Evolutionary conservation across 352 stramenopile species (phyloP), one percentile per base, ranked within the genome.

Genomic region (Phytophthora sp.): DNA sequence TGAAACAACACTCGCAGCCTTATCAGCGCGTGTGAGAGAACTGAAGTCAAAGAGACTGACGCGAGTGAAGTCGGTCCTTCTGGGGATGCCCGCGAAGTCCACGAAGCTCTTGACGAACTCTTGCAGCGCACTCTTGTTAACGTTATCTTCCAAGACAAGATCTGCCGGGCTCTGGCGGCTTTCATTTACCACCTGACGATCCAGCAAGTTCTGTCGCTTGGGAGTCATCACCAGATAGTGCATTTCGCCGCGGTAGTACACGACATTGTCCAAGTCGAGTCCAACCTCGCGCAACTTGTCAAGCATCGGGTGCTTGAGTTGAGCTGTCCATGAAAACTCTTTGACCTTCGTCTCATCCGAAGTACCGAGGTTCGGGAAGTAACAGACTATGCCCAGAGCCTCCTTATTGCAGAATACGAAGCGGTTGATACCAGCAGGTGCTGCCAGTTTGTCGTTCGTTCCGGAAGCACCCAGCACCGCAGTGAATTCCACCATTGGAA

Each of bases 161-260:
- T 87, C 79, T 17, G 68, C 53, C 3, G 86, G 42, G 41, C 64
- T 82, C 23, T 69, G 66, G 42, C 80, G 81, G 65, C 87, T 79
- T 49, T 77, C 65, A 38, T 79, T 82, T 18, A 91, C 31, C 35
- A 92, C 81, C 10, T 75, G 76, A 21, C 82, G 66, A 5, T 89
- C 69, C 9, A 91, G 6, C 31, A 92, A 60, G 66, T 87, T 92
- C 48, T 79, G 72, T 2, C 76, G 77, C 57, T 88, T 89, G 5
- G 83, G 79, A 2, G 85, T 92, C 78, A 91, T 91, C 17, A 94
- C 85, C 10, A 94, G 56, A 64, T 94, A 94, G 67, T 94, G 85
- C 71, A 90, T 90, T 49, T 89, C 81, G 20, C 84, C 85, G 13
- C 82, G 79, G 62, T 92, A 91, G 60, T 94, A 94, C 57, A 92